phyloP scores from a whole-genome alignment of 176 grass and related monocot species.

The Carex littledalei region DNA sequence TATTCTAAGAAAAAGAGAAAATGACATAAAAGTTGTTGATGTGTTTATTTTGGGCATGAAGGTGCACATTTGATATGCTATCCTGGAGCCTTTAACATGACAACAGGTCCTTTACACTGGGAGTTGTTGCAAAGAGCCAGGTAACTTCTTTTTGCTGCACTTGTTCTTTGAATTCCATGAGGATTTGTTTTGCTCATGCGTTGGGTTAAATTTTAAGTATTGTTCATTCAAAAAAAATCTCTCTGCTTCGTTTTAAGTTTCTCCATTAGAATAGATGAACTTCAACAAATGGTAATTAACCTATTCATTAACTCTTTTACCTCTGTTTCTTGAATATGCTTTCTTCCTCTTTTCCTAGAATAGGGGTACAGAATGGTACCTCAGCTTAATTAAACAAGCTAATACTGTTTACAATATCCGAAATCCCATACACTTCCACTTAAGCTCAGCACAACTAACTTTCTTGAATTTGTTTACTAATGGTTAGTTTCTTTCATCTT shows the following conservation, averaged over 20 bases:
- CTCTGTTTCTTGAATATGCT: background rate
- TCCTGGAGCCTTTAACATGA: slow-evolving; percentile 99
- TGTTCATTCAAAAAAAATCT: slow-evolving; percentile 11
- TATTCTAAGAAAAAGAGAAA: background rate
- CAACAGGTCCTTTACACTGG: slow-evolving; percentile 94
- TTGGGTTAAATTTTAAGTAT: background rate
- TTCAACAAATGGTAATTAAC: background rate
- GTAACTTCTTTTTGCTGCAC: slow-evolving; percentile 25
- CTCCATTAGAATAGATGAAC: background rate
- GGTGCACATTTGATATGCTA: slow-evolving; percentile 97
- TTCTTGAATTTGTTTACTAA: background rate
- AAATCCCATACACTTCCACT: background rate
- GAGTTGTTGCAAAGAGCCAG: slow-evolving; percentile 94
- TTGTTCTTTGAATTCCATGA: background rate
- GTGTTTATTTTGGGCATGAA: slow-evolving; percentile 18
- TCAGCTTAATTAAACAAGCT: background rate
- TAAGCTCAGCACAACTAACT: background rate
- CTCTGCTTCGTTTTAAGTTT: background rate
- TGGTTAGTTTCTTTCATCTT: slow-evolving; percentile 19
- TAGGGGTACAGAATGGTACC: background rate
- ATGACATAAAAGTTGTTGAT: background rate
- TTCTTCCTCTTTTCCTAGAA: background rate
- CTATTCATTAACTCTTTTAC: background rate
- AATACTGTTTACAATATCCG: too few species aligned
- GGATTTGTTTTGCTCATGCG: background rate